Evolutionary conservation across 1,284 basidiomycete genomes (phyloP).

Genomic region (Tilletia setariae): DNA sequence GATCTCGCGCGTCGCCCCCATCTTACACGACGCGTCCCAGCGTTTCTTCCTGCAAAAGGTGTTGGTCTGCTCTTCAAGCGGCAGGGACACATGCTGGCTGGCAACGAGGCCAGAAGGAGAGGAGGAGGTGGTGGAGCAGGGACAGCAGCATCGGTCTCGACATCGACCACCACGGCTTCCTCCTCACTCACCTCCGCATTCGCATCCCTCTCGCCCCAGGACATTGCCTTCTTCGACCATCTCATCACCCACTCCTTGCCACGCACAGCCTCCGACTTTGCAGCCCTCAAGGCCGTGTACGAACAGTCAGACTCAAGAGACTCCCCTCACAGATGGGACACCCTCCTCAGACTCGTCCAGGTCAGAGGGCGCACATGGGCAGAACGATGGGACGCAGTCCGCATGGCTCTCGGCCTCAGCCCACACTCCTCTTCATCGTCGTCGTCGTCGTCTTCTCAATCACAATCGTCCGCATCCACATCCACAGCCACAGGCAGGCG

Average conservation of each 20-base stretch:
- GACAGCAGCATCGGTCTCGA: neutral
- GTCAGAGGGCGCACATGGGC: constrained; percentile 44
- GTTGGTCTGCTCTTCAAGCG: no score
- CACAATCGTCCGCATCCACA: constrained; percentile 15
- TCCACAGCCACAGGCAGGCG: neutral
- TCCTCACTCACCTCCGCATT: constrained; percentile 24
- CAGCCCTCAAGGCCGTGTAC: constrained; percentile 44
- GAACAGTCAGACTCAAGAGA: constrained; percentile 20
- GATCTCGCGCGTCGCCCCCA: no score
- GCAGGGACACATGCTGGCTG: no score
- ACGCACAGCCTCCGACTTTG: constrained; percentile 37
- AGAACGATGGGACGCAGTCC: constrained; percentile 49
- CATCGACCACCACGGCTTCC: constrained; percentile 1
- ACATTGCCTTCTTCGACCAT: constrained; percentile 44
- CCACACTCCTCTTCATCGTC: constrained; percentile 27
- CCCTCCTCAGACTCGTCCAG: constrained; percentile 45
- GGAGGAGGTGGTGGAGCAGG: neutral
- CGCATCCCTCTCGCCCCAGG: constrained; percentile 27
- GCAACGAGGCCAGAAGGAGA: no score
- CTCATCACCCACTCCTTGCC: constrained; percentile 31
- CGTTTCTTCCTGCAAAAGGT: no score
- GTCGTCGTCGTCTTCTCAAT: constrained; percentile 22
- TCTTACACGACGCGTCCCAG: no score
- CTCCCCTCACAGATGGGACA: constrained; percentile 41
- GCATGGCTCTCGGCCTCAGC: constrained; percentile 45